Conservation (phyloP, 2,329 filamentous ascomycete genomes). For the Verticillium nonalfalfae region DNA sequence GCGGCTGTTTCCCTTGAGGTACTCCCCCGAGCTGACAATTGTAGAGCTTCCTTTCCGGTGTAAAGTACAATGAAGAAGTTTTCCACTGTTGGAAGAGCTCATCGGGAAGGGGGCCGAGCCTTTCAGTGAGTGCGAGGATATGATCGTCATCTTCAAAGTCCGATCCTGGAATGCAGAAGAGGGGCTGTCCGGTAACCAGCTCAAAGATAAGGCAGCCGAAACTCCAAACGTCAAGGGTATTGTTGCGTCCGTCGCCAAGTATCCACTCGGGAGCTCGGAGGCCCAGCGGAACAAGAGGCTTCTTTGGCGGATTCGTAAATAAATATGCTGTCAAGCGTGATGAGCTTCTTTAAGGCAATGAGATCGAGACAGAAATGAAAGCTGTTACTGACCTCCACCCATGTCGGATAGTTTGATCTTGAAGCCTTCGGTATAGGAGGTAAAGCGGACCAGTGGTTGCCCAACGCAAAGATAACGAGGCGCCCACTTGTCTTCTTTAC, state of each 20-base stretch:
- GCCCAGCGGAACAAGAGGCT: conserved; percentile 14
- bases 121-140: conserved; percentile 12
- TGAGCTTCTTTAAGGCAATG: not conserved
- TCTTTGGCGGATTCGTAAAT: conserved; percentile 16
- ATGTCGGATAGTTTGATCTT: conserved; percentile 22
- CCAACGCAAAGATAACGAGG: conserved; percentile 21
- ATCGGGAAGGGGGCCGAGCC: conserved; percentile 15
- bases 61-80: conserved; percentile 18
- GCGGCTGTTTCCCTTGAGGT: conserved; percentile 12
- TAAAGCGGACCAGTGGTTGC: conserved; percentile 16
- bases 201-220: conserved; percentile 24
- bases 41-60: conserved; percentile 15
- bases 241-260: conserved; percentile 14
- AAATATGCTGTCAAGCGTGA: conserved; percentile 16
- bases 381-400: conserved; percentile 19
- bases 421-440: conserved; percentile 14
- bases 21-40: conserved; percentile 18
- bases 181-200: conserved; percentile 19
- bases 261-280: conserved; percentile 21
- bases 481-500: conserved; percentile 21
- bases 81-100: conserved; percentile 15
- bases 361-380: not conserved
- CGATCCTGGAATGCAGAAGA: conserved; percentile 16
- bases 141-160: conserved; percentile 15
- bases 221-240: conserved; percentile 20